Conservation (phyloP, 371 early-diverging fungal genomes). For the Mucor saturninus region DNA sequence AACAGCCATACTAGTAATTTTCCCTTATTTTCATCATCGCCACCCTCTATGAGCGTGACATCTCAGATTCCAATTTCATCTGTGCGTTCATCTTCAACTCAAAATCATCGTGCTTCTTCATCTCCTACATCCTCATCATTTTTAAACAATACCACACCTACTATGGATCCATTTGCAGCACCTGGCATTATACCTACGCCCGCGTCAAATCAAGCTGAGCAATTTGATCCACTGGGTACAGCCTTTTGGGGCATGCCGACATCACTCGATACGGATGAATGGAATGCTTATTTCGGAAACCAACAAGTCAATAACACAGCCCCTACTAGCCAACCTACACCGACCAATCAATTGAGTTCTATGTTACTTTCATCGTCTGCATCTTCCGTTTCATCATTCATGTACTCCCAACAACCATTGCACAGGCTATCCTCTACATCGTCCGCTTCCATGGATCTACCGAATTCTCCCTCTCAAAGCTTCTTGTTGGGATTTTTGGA, state of each 20-base stretch:
- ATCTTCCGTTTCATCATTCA: background rate
- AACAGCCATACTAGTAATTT: background rate
- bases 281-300: constrained; percentile 32
- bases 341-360: constrained; percentile 1
- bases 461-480: constrained; percentile 27
- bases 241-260: constrained; percentile 40
- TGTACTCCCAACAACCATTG: background rate
- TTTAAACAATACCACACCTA: constrained; percentile 15
- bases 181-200: constrained; percentile 36
- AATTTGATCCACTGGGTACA: constrained; percentile 31
- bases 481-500: constrained; percentile 15
- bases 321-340: background rate
- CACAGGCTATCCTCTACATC: background rate
- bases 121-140: constrained; percentile 10
- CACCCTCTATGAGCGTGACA: background rate
- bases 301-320: background rate
- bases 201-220: constrained; percentile 11
- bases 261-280: constrained; percentile 33
- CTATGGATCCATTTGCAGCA: constrained; percentile 47
- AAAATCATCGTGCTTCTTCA: background rate
- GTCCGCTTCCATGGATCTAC: constrained; percentile 13
- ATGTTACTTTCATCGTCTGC: background rate
- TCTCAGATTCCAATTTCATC: constrained; percentile 28
- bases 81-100: constrained; percentile 4
- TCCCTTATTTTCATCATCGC: constrained; percentile 2